Conservation (phyloP, 2,329 filamentous ascomycete species). For the Colletotrichum brevisporum region DNA sequence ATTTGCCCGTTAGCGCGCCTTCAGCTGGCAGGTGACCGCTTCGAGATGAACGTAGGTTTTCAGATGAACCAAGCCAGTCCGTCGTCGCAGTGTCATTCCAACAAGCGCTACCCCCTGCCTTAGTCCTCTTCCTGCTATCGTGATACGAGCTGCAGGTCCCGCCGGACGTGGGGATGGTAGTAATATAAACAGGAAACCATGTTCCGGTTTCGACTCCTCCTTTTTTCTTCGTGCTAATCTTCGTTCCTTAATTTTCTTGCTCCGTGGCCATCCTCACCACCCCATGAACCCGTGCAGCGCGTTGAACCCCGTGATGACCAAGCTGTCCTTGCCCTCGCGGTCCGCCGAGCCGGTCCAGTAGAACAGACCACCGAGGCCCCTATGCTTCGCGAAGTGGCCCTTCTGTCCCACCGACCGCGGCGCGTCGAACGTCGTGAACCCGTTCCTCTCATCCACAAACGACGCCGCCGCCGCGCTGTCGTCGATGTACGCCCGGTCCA, state of each 20-base stretch:
- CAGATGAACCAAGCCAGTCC: not conserved
- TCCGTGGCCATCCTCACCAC: not conserved
- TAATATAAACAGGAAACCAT: too few relatives aligned
- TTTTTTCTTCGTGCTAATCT: not conserved
- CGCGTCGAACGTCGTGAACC: constrained; percentile 77
- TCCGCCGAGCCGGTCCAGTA: constrained; percentile 79
- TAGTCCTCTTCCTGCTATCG: too few relatives aligned
- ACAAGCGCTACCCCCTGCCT: too few relatives aligned
- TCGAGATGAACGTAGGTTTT: too few relatives aligned
- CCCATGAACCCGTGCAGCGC: constrained; percentile 52
- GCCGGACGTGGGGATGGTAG: too few relatives aligned
- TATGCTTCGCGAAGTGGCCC: constrained; percentile 69
- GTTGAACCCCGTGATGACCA: constrained; percentile 73
- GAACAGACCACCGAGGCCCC: constrained; percentile 73
- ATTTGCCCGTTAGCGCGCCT: too few relatives aligned
- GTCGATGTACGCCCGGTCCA: constrained; percentile 59
- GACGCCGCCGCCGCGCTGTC: constrained; percentile 68
- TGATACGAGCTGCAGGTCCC: too few relatives aligned
- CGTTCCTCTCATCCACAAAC: constrained; percentile 61
- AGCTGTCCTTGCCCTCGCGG: constrained; percentile 64
- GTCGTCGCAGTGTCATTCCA: not conserved
- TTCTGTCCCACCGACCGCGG: constrained; percentile 73
- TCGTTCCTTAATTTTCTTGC: not conserved
- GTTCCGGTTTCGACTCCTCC: not conserved
- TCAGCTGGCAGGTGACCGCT: too few relatives aligned